A percentile compares a stretch with the other conserved stretches of the same genome.
Evolutionary conservation across 2,329 filamentous ascomycete species (phyloP).

Genomic region (Hypoxylon sp.): DNA sequence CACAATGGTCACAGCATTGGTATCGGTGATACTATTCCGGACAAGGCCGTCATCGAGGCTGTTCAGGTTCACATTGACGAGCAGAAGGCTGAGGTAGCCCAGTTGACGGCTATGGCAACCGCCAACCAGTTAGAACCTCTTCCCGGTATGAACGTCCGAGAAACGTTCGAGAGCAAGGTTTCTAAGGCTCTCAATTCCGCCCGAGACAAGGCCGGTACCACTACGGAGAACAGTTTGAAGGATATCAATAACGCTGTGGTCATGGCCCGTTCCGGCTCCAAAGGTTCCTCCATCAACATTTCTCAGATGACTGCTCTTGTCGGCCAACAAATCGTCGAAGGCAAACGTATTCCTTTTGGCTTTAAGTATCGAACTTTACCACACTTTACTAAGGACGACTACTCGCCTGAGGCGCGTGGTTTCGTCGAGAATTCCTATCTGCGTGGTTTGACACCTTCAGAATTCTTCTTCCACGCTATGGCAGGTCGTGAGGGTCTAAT

Average conservation of each 20-base stretch:
- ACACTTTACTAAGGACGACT: conserved; percentile 99
- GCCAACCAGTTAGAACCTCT: conserved; percentile 90
- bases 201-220: conserved; percentile 95
- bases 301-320: conserved; percentile 99
- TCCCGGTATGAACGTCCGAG: conserved; percentile 98
- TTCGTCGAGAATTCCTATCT: conserved; percentile 99
- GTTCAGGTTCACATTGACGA: conserved; percentile 85
- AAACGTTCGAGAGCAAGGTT: conserved; percentile 98
- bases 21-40: conserved; percentile 97
- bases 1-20: conserved; percentile 98
- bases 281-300: conserved; percentile 99
- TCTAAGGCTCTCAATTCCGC: conserved; percentile 94
- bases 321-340: conserved; percentile 97
- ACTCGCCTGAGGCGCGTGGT: conserved; percentile 94
- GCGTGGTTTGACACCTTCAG: conserved; percentile 91
- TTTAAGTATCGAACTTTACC: conserved; percentile 98
- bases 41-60: conserved; percentile 83
- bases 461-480: conserved; percentile 99
- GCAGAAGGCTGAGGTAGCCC: conserved; percentile 84
- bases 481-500: conserved; percentile 99
- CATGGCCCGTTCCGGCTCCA: conserved; percentile 97
- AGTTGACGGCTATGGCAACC: conserved; percentile 82
- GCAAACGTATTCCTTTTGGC: conserved; percentile 98
- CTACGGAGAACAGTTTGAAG: conserved; percentile 91
- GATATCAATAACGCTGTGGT: conserved; percentile 96